phyloP scores from a whole-genome alignment of 1,139 yeast genomes.

The Zygotorulaspora mrakii region DNA sequence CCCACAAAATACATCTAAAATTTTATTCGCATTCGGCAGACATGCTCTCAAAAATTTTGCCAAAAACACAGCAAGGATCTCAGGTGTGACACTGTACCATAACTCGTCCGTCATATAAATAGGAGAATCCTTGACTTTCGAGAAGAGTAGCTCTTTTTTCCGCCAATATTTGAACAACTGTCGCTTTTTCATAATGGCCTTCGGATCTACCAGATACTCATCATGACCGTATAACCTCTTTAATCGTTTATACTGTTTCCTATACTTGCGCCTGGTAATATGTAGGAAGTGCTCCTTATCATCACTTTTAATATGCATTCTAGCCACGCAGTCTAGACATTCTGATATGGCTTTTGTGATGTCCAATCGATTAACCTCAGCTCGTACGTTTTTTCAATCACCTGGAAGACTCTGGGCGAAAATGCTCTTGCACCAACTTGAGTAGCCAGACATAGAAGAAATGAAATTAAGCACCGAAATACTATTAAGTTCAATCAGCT shows the following conservation, averaged over 20 bases:
- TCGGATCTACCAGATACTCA: conserved; percentile 15
- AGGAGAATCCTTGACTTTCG: conserved; percentile 52
- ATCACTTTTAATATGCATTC: conserved; percentile 3
- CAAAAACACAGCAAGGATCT: conserved; percentile 57
- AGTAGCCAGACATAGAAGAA: no score
- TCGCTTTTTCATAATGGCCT: conserved; percentile 15
- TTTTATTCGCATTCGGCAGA: conserved; percentile 44
- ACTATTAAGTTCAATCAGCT: no score
- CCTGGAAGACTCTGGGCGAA: no score
- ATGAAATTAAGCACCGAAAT: no score
- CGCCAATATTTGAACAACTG: conserved; percentile 31
- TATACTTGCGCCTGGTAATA: conserved; percentile 17
- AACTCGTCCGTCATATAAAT: conserved; percentile 68
- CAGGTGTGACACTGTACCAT: conserved; percentile 94
- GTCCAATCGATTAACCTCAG: no score
- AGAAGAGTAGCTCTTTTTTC: conserved; percentile 23
- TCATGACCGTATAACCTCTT: conserved; percentile 17
- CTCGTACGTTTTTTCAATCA: no score
- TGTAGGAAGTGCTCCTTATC: conserved; percentile 19
- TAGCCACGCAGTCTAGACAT: not conserved
- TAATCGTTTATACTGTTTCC: conserved; percentile 18
- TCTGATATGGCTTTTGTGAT: no score
- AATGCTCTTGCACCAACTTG: no score
- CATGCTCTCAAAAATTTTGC: conserved; percentile 56
- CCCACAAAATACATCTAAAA: conserved; percentile 83